Conservation (phyloP, 2,329 filamentous ascomycete species). For the Fusarium avenaceum region DNA sequence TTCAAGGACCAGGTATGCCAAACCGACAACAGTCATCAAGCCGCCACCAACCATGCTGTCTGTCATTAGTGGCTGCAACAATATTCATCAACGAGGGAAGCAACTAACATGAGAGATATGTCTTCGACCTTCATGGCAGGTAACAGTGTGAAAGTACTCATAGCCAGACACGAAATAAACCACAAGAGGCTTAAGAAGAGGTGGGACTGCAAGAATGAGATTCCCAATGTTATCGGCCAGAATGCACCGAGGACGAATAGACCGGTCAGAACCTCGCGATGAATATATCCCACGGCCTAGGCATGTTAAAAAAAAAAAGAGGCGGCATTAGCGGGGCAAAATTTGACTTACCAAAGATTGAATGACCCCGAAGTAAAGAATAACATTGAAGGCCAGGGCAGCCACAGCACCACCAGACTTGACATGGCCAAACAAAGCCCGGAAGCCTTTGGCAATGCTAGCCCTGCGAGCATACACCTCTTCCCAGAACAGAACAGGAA, state of each 20-base stretch:
- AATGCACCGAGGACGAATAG: constrained; percentile 81
- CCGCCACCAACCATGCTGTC: constrained; percentile 78
- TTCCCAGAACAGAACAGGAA: constrained; percentile 97
- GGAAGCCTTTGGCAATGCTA: constrained; percentile 75
- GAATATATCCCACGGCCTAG: constrained; percentile 91
- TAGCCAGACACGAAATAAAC: constrained; percentile 80
- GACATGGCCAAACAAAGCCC: constrained; percentile 77
- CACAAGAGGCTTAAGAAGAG: constrained; percentile 75
- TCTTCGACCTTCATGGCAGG: constrained; percentile 89
- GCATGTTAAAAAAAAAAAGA: constrained; percentile 15
- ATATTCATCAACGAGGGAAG: too few relatives aligned
- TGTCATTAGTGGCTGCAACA: constrained; percentile 22
- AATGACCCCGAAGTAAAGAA: constrained; percentile 80
- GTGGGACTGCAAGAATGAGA: constrained; percentile 78
- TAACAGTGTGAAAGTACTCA: constrained; percentile 92
- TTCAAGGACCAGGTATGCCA: constrained; percentile 85
- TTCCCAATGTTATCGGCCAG: constrained; percentile 84
- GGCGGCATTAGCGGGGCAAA: background rate
- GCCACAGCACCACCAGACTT: constrained; percentile 69
- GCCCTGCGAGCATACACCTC: constrained; percentile 85
- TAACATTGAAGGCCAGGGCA: constrained; percentile 72
- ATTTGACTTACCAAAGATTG: constrained; percentile 76
- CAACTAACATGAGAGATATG: constrained; percentile 76
- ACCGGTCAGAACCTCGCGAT: constrained; percentile 86
- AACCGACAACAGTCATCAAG: constrained; percentile 81